These are phyloP conservation scores for Calonectria henricotiae DNA, from an alignment of 2,329 filamentous ascomycete genomes.

Conservation along the genomic window DNA sequence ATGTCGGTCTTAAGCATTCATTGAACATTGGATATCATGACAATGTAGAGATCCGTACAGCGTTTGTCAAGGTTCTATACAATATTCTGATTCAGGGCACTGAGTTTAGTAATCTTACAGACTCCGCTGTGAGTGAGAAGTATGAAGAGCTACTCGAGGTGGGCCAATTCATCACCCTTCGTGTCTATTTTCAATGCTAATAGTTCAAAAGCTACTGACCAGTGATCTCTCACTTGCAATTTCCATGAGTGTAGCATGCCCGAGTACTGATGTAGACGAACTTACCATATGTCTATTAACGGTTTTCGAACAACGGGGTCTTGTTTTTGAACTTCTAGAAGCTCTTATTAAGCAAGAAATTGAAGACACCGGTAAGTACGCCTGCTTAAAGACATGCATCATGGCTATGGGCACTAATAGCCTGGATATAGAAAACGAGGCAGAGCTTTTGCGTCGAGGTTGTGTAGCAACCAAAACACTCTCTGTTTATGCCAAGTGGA, in stretches of 20 bases:
- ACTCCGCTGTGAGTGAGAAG: conserved; percentile 78
- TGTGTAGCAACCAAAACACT: conserved; percentile 83
- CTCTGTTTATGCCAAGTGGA: conserved; percentile 81
- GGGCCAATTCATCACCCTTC: conserved; percentile 3
- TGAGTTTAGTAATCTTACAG: conserved; percentile 79
- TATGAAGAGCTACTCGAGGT: conserved; percentile 77
- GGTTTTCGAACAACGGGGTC: conserved; percentile 78
- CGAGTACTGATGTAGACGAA: conserved; percentile 79
- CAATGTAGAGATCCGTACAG: conserved; percentile 79
- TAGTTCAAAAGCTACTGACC: conserved; percentile 70
- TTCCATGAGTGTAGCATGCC: conserved; percentile 77
- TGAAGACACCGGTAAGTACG: conserved; percentile 72
- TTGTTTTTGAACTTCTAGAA: conserved; percentile 76
- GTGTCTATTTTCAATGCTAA: conserved; percentile 24
- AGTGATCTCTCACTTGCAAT: conserved; percentile 75
- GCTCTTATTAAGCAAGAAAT: conserved; percentile 80
- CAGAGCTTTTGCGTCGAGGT: conserved; percentile 77
- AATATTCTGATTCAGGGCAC: conserved; percentile 82
- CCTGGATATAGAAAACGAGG: conserved; percentile 71
- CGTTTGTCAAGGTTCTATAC: conserved; percentile 79
- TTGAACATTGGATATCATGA: conserved; percentile 81
- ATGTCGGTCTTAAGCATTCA: conserved; percentile 80
- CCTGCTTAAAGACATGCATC: background rate
- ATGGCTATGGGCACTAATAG: conserved; percentile 39
- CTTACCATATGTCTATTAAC: conserved; percentile 78